A percentile compares a stretch with the other conserved stretches of the same genome.
Conservation (phyloP, 2,329 filamentous ascomycete genomes). For the Curvularia verruculosa region DNA sequence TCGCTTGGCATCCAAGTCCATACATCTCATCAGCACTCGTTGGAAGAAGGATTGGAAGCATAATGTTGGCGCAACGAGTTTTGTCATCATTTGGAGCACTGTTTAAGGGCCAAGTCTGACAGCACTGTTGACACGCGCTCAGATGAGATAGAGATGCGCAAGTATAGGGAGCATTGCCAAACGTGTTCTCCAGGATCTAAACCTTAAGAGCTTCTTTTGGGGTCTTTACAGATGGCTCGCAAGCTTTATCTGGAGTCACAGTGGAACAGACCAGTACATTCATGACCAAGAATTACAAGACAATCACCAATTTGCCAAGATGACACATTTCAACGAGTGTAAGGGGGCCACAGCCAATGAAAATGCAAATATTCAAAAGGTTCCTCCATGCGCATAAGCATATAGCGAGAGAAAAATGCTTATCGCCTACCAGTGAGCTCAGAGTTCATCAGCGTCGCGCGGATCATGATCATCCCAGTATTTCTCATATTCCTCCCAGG, state of each 20-base stretch:
- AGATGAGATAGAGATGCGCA: not conserved
- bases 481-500: not conserved
- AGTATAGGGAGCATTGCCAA: not conserved
- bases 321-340: not conserved
- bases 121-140: not conserved
- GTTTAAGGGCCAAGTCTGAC: not conserved
- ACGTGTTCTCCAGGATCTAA: not conserved
- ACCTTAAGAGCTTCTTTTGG: too few relatives aligned
- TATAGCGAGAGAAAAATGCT: not conserved
- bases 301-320: not conserved
- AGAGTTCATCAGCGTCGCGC: not conserved
- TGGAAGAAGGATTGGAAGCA: not conserved
- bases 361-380: not conserved
- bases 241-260: not conserved
- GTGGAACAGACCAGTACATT: not conserved
- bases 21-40: not conserved
- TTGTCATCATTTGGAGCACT: too few relatives aligned
- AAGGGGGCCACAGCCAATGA: not conserved
- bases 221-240: too few relatives aligned
- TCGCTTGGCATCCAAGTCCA: not conserved
- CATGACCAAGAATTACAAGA: not conserved
- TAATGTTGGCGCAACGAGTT: not conserved
- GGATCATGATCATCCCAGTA: not conserved
- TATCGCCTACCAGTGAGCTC: not conserved
- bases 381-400: not conserved